Conservation (phyloP, 768 basidiomycete species). For the Tricholoma matsutake region DNA sequence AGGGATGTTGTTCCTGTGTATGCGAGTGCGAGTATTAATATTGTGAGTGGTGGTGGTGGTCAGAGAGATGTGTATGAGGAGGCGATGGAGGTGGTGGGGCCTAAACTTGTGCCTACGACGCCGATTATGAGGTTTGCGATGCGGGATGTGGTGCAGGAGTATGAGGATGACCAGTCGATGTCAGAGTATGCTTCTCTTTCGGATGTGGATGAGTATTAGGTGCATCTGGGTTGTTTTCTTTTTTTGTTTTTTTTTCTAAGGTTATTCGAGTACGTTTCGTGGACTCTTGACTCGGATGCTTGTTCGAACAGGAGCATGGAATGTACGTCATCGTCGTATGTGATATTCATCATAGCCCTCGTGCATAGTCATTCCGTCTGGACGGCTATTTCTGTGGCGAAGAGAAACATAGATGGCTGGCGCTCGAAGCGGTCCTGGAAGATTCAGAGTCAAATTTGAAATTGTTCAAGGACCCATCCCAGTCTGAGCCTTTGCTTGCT, state of each 20-base stretch:
- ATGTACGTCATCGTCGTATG: no score
- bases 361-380: no score
- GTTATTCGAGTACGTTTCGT: no score
- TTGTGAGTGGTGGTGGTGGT: neutral
- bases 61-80: constrained; percentile 46
- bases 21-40: neutral
- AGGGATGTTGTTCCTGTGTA: neutral
- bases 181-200: constrained; percentile 78
- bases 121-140: constrained; percentile 85
- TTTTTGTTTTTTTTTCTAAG: neutral
- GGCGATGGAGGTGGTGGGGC: constrained; percentile 62
- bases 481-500: no score
- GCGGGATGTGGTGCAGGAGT: constrained; percentile 80
- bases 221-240: neutral
- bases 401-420: no score
- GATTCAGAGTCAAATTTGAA: no score
- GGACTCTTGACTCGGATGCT: no score
- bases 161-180: constrained; percentile 69
- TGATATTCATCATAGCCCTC: no score
- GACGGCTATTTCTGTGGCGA: no score
- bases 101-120: constrained; percentile 71
- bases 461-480: no score
- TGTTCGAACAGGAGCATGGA: no score
- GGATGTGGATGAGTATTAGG: constrained; percentile 53
- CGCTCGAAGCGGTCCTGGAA: no score